These are phyloP conservation scores for Fusarium sp. DNA, from an alignment of 2,329 filamentous ascomycete genomes.

Conservation along the genomic window DNA sequence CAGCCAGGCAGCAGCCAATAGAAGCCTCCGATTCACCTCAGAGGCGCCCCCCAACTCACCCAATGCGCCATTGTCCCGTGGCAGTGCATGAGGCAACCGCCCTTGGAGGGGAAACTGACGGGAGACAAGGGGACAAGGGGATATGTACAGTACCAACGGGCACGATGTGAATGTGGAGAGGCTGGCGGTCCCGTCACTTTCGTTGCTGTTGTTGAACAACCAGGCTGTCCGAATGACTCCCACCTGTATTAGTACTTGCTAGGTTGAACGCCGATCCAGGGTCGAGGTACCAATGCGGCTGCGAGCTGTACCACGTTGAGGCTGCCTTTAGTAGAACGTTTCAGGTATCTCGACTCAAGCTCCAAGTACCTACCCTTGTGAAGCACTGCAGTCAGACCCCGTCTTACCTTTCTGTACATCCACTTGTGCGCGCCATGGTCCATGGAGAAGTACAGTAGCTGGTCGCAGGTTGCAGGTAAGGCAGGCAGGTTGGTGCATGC, in stretches of 20 bases:
- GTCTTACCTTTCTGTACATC: slow-evolving; percentile 18
- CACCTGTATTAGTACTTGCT: not conserved
- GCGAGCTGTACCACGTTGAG: not conserved
- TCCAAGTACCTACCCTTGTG: slow-evolving; percentile 21
- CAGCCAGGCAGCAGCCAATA: slow-evolving; percentile 35
- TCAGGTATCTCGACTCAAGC: slow-evolving; percentile 14
- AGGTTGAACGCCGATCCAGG: slow-evolving; percentile 9
- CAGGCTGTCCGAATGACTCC: slow-evolving; percentile 23
- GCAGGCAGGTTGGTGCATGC: slow-evolving; percentile 25
- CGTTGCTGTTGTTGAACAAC: slow-evolving; percentile 14
- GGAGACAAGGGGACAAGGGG: slow-evolving; percentile 16
- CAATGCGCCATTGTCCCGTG: slow-evolving; percentile 46
- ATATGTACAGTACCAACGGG: slow-evolving; percentile 2
- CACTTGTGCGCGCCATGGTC: slow-evolving; percentile 15
- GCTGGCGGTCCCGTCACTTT: slow-evolving; percentile 5
- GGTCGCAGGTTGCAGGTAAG: not conserved
- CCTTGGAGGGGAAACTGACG: slow-evolving; percentile 22
- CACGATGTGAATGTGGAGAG: slow-evolving; percentile 12
- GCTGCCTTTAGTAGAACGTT: not conserved
- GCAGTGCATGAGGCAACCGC: slow-evolving; percentile 49
- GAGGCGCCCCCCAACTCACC: slow-evolving; percentile 8
- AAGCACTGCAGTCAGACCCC: slow-evolving; percentile 20
- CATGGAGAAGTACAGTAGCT: not conserved
- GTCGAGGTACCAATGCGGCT: slow-evolving; percentile 19
- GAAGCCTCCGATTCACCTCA: not conserved